phyloP scores from a whole-genome alignment of 202 grass and related monocot genomes.

The Zizania palustris region DNA sequence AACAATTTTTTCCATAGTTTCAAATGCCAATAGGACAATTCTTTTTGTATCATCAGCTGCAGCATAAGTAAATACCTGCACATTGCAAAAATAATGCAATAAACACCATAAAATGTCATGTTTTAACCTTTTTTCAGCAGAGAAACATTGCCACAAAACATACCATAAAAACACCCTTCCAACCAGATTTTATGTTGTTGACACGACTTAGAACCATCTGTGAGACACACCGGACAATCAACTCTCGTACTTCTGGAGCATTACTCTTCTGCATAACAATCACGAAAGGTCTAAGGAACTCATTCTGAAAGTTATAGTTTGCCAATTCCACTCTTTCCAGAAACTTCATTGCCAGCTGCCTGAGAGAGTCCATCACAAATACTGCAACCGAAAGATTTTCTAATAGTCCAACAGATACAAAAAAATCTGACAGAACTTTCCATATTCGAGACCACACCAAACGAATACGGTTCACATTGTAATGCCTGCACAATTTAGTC shows the following conservation, averaged over 20 bases:
- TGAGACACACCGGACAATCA: slow-evolving; percentile 97
- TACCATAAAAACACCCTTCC: slow-evolving; percentile 98
- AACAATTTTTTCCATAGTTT: slow-evolving; percentile 94
- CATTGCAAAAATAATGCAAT: slow-evolving; percentile 38
- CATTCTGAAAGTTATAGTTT: slow-evolving; percentile 99
- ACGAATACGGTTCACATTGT: slow-evolving; percentile 92
- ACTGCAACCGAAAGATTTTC: slow-evolving; percentile 96
- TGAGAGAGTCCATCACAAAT: slow-evolving; percentile 96
- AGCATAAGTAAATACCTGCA: slow-evolving; percentile 79
- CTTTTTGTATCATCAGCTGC: slow-evolving; percentile 84
- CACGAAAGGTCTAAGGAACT: slow-evolving; percentile 93
- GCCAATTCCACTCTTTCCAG: slow-evolving; percentile 94
- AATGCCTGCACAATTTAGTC: slow-evolving; percentile 75
- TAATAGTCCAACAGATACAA: slow-evolving; percentile 91
- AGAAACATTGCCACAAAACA: slow-evolving; percentile 17
- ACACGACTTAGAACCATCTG: slow-evolving; percentile 96
- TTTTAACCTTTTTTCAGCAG: not conserved
- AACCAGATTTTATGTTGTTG: slow-evolving; percentile 94
- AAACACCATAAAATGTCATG: slow-evolving; percentile 25
- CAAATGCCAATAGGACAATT: slow-evolving; percentile 91
- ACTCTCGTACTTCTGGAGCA: slow-evolving; percentile 80
- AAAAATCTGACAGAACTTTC: slow-evolving; percentile 95
- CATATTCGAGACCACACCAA: slow-evolving; percentile 98
- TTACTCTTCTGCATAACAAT: slow-evolving; percentile 88
- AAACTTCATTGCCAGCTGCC: slow-evolving; percentile 98